Conservation (phyloP, 768 basidiomycete genomes). For the Harrya chromipes region DNA sequence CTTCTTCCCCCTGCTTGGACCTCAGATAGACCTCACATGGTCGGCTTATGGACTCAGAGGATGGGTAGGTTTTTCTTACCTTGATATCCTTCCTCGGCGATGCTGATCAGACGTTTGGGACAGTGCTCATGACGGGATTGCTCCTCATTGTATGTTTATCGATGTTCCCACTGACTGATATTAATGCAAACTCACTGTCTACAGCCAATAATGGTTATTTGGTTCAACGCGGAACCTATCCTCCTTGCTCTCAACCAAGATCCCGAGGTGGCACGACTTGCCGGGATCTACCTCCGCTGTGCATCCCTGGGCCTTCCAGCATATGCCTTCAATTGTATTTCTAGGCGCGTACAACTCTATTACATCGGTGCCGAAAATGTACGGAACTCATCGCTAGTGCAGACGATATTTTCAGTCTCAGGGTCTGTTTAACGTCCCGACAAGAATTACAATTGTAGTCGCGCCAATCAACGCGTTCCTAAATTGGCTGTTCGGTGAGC, state of each 20-base stretch:
- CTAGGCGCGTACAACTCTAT: conserved; percentile 36
- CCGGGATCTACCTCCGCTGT: conserved; percentile 73
- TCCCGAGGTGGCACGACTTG: conserved; percentile 76
- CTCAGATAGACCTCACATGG: conserved; percentile 73
- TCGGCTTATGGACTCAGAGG: conserved; percentile 89
- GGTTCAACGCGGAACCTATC: conserved; percentile 81
- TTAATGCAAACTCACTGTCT: not conserved
- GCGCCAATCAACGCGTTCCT: conserved; percentile 84
- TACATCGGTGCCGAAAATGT: not conserved
- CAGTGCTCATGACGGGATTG: conserved; percentile 61
- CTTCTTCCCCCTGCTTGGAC: conserved; percentile 96
- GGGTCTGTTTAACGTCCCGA: conserved; percentile 82
- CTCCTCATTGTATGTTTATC: conserved; percentile 53
- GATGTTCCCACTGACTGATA: not conserved
- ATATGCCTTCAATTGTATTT: conserved; percentile 55
- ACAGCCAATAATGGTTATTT: conserved; percentile 60
- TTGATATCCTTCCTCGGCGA: not conserved
- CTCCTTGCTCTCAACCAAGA: conserved; percentile 77
- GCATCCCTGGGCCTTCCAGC: conserved; percentile 79
- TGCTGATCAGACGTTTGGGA: conserved; percentile 6
- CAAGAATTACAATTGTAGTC: conserved; percentile 74
- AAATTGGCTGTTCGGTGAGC: conserved; percentile 81
- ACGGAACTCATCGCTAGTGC: not conserved
- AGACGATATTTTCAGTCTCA: conserved; percentile 72
- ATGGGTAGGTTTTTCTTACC: conserved; percentile 54